phyloP scores from a whole-genome alignment of 1,284 basidiomycete genomes.

The Wallemia mellicola region DNA sequence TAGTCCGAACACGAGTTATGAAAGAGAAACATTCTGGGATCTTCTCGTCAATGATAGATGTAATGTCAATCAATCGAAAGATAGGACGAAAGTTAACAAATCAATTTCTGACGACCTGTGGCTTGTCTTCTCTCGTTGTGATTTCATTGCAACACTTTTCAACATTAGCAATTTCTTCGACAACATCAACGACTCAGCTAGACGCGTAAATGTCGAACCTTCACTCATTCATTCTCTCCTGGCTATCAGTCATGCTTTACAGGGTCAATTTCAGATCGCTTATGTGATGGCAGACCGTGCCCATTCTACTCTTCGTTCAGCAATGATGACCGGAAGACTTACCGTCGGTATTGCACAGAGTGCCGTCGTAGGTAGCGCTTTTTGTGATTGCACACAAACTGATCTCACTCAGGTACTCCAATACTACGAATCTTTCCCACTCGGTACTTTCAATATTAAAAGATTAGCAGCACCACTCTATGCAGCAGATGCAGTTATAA shows the following conservation, averaged over 20 bases:
- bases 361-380: neutral
- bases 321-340: neutral
- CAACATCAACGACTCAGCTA: neutral
- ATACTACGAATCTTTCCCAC: conserved; percentile 1
- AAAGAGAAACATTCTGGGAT: neutral
- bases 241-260: neutral
- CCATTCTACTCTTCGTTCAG: neutral
- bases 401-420: neutral
- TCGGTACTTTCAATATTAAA: neutral
- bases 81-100: neutral
- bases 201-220: neutral
- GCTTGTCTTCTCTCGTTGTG: neutral
- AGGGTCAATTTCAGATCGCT: neutral
- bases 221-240: neutral
- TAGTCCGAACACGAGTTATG: neutral
- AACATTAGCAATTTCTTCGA: neutral
- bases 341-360: neutral
- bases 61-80: neutral
- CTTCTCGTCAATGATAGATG: neutral
- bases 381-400: neutral
- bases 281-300: neutral
- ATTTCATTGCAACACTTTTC: neutral
- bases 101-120: neutral
- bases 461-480: neutral
- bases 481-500: neutral